Evolutionary conservation across 2,329 filamentous ascomycete species (phyloP), one percentile per base, ranked within the genome.

Genomic region (Knufia petricola): DNA sequence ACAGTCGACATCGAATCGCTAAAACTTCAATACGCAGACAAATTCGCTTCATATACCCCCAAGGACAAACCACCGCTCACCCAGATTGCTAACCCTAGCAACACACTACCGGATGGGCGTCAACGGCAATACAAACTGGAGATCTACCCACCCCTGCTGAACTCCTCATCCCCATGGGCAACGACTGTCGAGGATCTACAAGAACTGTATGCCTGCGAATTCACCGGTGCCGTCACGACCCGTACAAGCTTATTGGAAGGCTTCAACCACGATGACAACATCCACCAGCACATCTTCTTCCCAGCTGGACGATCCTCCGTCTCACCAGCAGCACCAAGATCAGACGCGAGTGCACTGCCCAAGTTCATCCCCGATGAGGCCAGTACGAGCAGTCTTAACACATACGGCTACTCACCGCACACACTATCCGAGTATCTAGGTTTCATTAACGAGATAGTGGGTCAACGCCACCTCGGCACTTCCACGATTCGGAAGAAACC

Each of bases 131-230:
- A 49, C 48, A 56, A 54, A 31, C 38, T 59, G 13, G 52, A 54
- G 6, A 78, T 87, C 51, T 57, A 69, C 37, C 83, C 82, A 0
- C 82, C 83, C 0, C 69, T 90, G 4, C 69, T 88, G 55, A 89
- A 89, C 66, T 84, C 84, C 0, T 78, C 85, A 24, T 82, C 78
- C 43, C 85, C 85, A 0, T 88, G 84, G 84, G 84, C 84, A 21
- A 86, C 83, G 0, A 78, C 75, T 2, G 63, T 75, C 3, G 69
- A 74, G 3, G 77, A 88, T 54, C 74, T 89, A 3, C 63, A 68
- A 32, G 65, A 66, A 1, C 75, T 89, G 4, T 84, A 84, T 60
- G 61, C 68, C 24, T 80, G 72, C 43, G 69, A 75, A 0, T 68
- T 76, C 46, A 87, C 81, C 0, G 85, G 85, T 51, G 85, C 84